phyloP scores from a whole-genome alignment of 352 stramenopile species.

The Pythium utonaiense region DNA sequence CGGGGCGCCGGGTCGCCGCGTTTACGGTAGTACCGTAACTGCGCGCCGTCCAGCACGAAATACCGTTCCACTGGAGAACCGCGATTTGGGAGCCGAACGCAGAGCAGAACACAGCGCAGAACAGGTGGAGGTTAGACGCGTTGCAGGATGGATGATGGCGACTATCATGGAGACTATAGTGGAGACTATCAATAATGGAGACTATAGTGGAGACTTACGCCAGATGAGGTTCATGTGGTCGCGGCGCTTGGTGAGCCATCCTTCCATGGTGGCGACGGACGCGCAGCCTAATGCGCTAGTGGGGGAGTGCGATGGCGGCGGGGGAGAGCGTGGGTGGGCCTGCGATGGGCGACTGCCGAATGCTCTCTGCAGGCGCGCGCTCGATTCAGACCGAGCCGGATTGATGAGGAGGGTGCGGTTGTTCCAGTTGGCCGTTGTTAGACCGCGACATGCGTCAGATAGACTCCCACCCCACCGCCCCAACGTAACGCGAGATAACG shows the following conservation, averaged over 20 bases:
- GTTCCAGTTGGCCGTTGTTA: neutral
- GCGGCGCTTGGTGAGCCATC: conserved; percentile 85
- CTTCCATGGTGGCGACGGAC: conserved; percentile 51
- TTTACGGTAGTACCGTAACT: conserved; percentile 87
- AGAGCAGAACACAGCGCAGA: neutral
- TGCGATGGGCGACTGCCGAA: neutral
- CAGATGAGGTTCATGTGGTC: conserved; percentile 91
- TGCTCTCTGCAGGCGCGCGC: neutral
- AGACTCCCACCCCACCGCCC: no score
- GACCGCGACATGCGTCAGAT: neutral
- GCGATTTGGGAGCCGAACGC: neutral
- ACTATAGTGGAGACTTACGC: conserved; percentile 41
- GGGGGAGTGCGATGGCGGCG: neutral
- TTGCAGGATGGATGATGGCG: neutral
- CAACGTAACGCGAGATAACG: no score
- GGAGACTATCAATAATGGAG: no score
- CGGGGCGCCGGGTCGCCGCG: conserved; percentile 75
- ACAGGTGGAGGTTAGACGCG: neutral
- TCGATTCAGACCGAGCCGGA: conserved; percentile 4
- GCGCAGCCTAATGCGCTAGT: neutral
- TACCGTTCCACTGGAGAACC: conserved; percentile 70
- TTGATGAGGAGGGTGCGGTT: neutral
- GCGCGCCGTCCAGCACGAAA: conserved; percentile 83
- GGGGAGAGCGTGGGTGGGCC: neutral
- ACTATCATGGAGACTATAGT: neutral